These are phyloP conservation scores for Salix caprea DNA, from an alignment of 345 rosid species.

Conservation along the genomic window DNA sequence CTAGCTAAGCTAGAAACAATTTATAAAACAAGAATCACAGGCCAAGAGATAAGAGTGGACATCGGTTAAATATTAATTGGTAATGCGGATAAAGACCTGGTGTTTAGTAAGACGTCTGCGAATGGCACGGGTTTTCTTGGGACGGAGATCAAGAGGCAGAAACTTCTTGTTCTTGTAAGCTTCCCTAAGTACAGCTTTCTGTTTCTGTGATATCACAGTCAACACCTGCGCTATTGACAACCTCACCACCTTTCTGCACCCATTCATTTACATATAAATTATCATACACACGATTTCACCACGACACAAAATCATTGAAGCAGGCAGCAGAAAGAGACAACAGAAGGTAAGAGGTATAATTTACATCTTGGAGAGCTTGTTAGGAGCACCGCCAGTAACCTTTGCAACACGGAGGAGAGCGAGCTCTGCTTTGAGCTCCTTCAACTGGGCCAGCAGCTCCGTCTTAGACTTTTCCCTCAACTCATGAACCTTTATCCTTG, in stretches of 20 bases:
- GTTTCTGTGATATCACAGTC: slow-evolving; percentile 30
- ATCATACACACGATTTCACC: background rate
- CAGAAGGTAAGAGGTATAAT: background rate
- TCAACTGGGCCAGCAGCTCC: slow-evolving; percentile 52
- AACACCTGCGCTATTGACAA: slow-evolving; percentile 27
- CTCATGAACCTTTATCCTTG: slow-evolving; percentile 70
- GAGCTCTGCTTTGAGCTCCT: slow-evolving; percentile 24
- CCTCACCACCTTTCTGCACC: slow-evolving; percentile 23
- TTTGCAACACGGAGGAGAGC: slow-evolving; percentile 23
- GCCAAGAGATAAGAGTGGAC: no score
- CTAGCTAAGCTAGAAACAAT: no score
- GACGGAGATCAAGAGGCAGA: slow-evolving; percentile 29
- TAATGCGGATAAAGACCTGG: slow-evolving; percentile 9
- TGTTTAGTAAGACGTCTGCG: slow-evolving; percentile 27
- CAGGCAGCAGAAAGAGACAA: background rate
- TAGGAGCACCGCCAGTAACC: slow-evolving; percentile 40
- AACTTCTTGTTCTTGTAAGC: slow-evolving; percentile 30
- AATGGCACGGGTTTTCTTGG: slow-evolving; percentile 27
- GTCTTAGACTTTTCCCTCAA: slow-evolving; percentile 50
- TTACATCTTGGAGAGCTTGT: slow-evolving; percentile 69
- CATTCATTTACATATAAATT: background rate
- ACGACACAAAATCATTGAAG: background rate
- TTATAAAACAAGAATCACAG: no score
- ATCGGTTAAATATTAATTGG: no score
- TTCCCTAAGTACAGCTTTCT: slow-evolving; percentile 28